Evolutionary conservation across 306 rosid species (phyloP), one percentile per base, ranked within the genome.

Genomic region (Vachellia pachyceras): DNA sequence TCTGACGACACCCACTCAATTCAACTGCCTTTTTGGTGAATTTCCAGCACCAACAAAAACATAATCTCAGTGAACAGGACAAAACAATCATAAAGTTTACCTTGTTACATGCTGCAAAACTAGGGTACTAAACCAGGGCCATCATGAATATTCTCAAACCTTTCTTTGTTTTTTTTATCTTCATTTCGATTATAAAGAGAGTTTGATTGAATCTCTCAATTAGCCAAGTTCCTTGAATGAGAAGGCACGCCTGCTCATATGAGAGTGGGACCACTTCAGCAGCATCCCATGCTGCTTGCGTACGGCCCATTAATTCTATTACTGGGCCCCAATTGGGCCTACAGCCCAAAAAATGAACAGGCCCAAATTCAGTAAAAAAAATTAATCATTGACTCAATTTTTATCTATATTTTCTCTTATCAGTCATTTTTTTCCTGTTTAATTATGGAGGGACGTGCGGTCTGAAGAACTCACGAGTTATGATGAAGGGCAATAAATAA

Each of bases 191-290:
- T 4, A 22, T 9, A 64, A 80, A 36, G 40, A 33, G 50, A 42
- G 17, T 40, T 75, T 75, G 80, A 75, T 68, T 49, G 36, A 80
- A 44, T 45, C 39, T 23, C 68, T n/a, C n/a, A 12, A 6, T 75
- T 23, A 20, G 73, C 65, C 35, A 20, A 69, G 50, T 82, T 37
- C 44, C 17, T 46, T 82, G 82, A 69, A 58, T 18, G 82, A 18
- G 22, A n/a, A 55, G 22, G 39, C 65, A 12, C 69, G 83, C 86
- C n/a, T 79, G 81, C 77, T 84, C 76, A 18, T 79, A 65, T 25
- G 7, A 25, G 15, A 1, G 39, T 45, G 71, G 73, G 76, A 54
- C 44, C 42, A 41, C 78, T 22, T 10, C 11, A 15, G 79, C 82
- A 77, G n/a, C n/a, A n/a, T 76, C 81, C 68, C 73, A 77, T 25